Conservation (phyloP, 2,329 filamentous ascomycete genomes). For the Blastomyces gilchristii region DNA sequence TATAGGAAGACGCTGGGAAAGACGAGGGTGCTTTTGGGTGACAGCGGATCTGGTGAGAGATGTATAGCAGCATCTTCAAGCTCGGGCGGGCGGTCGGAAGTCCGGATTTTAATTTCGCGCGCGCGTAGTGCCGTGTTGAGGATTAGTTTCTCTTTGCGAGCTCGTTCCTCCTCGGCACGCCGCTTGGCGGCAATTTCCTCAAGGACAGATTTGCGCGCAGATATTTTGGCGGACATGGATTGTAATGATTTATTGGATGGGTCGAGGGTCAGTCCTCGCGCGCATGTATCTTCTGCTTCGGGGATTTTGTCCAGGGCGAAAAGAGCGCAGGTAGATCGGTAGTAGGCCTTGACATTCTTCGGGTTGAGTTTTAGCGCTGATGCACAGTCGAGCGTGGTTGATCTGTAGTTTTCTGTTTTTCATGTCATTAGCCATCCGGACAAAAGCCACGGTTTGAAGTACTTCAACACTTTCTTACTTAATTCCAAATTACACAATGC, state of each 20-base stretch:
- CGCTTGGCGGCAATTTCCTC: conserved; percentile 49
- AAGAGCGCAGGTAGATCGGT: conserved; percentile 69
- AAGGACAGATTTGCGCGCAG: conserved; percentile 46
- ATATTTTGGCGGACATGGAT: conserved; percentile 53
- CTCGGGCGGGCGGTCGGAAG: conserved; percentile 64
- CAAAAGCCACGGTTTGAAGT: background rate
- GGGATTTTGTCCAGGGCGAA: conserved; percentile 65
- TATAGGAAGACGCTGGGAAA: conserved; percentile 82
- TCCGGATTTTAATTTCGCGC: conserved; percentile 58
- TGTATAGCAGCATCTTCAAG: conserved; percentile 71
- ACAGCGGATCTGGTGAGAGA: conserved; percentile 61
- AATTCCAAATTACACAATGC: conserved; percentile 83
- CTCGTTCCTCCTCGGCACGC: conserved; percentile 37
- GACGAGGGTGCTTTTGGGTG: conserved; percentile 58
- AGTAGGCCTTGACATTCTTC: conserved; percentile 79
- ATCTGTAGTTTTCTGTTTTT: conserved; percentile 65
- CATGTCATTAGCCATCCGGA: background rate
- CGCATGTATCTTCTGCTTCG: conserved; percentile 72
- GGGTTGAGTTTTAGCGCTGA: conserved; percentile 68
- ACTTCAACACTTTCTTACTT: conserved; percentile 37
- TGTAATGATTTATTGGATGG: conserved; percentile 56
- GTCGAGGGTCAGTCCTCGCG: conserved; percentile 64
- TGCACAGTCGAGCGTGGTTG: conserved; percentile 75
- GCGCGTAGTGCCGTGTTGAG: conserved; percentile 57
- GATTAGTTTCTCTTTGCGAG: conserved; percentile 48